Conservation (phyloP, 345 rosid species). For the Garcia nutans region DNA sequence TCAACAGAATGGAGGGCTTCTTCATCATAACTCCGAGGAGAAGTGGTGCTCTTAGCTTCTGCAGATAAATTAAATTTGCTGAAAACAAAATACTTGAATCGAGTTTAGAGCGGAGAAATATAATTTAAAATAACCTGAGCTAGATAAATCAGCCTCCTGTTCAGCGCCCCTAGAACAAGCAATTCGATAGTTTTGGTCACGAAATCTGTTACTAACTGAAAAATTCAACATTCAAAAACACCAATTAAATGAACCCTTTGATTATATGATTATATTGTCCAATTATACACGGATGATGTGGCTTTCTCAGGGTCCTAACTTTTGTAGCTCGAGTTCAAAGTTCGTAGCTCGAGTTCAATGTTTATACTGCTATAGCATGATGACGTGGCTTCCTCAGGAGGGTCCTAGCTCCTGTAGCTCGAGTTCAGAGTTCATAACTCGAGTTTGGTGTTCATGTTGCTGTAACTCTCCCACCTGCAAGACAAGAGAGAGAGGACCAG, state of each 20-base stretch:
- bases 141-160: conserved; percentile 55
- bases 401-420: too few species aligned
- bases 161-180: conserved; percentile 49
- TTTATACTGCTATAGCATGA: too few species aligned
- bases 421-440: too few species aligned
- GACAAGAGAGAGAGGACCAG: too few species aligned
- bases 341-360: too few species aligned
- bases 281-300: too few species aligned
- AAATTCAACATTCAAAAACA: conserved; percentile 9
- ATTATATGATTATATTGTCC: not conserved
- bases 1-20: conserved; percentile 25
- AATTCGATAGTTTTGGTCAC: conserved; percentile 26
- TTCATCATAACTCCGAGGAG: conserved; percentile 27
- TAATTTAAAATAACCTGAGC: conserved; percentile 43
- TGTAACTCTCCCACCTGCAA: too few species aligned
- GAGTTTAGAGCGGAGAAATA: conserved; percentile 1
- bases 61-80: conserved; percentile 26
- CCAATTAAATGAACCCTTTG: not conserved
- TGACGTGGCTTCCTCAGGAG: too few species aligned
- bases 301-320: too few species aligned
- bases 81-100: not conserved
- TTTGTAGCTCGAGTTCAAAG: too few species aligned
- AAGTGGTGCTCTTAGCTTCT: conserved; percentile 45
- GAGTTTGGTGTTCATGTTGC: too few species aligned
- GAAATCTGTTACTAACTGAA: conserved; percentile 39